A percentile compares a stretch with the other conserved stretches of the same genome.
Conservation (phyloP, 441 rosid genomes). For the Viola pubescens region DNA sequence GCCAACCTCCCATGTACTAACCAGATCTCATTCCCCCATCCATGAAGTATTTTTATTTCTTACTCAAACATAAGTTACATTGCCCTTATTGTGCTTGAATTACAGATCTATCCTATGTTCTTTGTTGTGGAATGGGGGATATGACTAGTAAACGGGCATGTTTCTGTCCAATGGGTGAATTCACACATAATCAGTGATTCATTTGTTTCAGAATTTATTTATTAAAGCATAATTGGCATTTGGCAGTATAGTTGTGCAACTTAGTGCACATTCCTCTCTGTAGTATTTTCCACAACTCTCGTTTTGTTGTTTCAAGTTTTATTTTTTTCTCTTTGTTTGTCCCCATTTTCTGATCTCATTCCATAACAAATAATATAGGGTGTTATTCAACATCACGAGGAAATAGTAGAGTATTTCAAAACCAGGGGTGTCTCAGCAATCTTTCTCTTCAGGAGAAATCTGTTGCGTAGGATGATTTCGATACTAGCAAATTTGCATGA, state of each 20-base stretch:
- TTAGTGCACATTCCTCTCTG: too few relatives aligned
- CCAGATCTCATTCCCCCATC: too few relatives aligned
- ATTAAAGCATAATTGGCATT: not conserved
- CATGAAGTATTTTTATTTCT: not conserved
- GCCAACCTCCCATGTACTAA: too few relatives aligned
- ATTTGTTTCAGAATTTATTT: too few relatives aligned
- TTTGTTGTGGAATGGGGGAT: not conserved
- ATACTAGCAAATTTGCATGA: constrained; percentile 86
- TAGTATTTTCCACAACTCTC: not conserved
- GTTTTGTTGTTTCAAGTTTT: not conserved
- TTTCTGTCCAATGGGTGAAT: too few relatives aligned
- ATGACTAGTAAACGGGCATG: not conserved
- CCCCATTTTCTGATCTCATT: not conserved
- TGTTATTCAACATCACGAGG: constrained; percentile 68
- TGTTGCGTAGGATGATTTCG: constrained; percentile 77
- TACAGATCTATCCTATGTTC: not conserved
- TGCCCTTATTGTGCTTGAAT: not conserved
- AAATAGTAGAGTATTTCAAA: constrained; percentile 73
- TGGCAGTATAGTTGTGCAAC: not conserved
- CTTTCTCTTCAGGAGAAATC: constrained; percentile 84
- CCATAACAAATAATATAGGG: constrained; percentile 40
- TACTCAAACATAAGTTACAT: not conserved
- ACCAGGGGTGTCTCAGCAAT: constrained; percentile 74
- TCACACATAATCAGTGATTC: too few relatives aligned
- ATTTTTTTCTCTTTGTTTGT: not conserved